phyloP scores from a whole-genome alignment of 768 basidiomycete genomes.

The Termitomyces sp. region DNA sequence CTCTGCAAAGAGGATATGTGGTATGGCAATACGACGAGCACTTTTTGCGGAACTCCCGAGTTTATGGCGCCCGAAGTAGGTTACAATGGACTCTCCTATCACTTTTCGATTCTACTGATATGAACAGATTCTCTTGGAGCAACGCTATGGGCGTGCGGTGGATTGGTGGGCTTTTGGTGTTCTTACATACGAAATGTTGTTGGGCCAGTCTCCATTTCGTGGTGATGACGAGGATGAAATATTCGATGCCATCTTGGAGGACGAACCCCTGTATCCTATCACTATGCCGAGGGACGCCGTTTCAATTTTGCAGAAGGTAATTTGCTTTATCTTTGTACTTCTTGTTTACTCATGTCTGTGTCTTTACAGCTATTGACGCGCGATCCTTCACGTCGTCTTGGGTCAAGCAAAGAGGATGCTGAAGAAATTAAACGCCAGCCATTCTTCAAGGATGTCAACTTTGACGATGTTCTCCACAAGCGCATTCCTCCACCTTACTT shows the following conservation, averaged over 20 bases:
- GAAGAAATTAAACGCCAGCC: constrained; percentile 96
- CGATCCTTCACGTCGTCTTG: constrained; percentile 87
- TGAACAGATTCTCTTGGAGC: constrained; percentile 91
- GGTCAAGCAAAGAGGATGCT: constrained; percentile 88
- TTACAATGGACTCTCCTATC: not conserved
- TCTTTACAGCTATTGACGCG: constrained; percentile 76
- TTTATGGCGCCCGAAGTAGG: constrained; percentile 99
- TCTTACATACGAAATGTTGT: constrained; percentile 96
- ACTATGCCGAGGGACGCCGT: constrained; percentile 99
- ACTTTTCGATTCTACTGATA: not conserved
- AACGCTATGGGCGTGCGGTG: constrained; percentile 96
- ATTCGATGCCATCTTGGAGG: constrained; percentile 97
- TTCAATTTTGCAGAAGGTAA: constrained; percentile 89
- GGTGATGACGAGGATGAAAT: constrained; percentile 99
- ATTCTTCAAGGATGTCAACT: constrained; percentile 98
- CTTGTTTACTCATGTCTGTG: not conserved
- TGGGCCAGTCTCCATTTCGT: constrained; percentile 98
- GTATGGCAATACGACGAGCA: constrained; percentile 93
- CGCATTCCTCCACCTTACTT: constrained; percentile 97
- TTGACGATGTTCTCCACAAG: constrained; percentile 96
- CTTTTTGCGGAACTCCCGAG: constrained; percentile 99
- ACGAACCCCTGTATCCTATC: constrained; percentile 97
- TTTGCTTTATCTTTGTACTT: not conserved
- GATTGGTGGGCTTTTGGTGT: constrained; percentile 99
- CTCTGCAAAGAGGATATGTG: constrained; percentile 99